Evolutionary conservation across 2,329 filamentous ascomycete genomes (phyloP).

Genomic region (Verticillium tricorpus): DNA sequence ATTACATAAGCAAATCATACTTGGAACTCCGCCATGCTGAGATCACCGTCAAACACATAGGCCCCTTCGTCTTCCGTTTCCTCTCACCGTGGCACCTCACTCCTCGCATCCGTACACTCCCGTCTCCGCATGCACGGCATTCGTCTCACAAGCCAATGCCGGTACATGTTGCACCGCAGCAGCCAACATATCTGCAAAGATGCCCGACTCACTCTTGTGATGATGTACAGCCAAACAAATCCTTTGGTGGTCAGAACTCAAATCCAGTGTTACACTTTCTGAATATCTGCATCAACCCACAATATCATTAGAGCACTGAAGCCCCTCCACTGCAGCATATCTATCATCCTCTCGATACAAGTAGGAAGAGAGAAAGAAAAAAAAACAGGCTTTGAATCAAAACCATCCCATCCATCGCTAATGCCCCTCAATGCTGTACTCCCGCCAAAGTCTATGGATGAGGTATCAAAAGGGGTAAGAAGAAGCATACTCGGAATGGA

Average conservation of each 20-base stretch:
- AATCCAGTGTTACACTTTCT: neutral
- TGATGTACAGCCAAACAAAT: neutral
- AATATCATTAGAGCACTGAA: constrained; percentile 3
- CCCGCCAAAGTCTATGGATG: constrained; percentile 2
- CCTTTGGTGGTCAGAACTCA: neutral
- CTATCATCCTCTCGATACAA: neutral
- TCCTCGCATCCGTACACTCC: neutral
- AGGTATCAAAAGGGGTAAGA: constrained; percentile 2
- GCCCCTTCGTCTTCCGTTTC: too few relatives aligned
- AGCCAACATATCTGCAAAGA: neutral
- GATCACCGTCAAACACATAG: too few relatives aligned
- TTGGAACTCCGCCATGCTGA: too few relatives aligned
- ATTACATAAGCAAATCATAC: too few relatives aligned
- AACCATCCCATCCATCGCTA: neutral
- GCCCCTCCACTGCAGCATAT: constrained; percentile 1
- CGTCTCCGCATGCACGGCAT: neutral
- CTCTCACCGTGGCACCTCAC: neutral
- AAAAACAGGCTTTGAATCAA: neutral
- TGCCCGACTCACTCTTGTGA: neutral
- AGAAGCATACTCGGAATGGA: neutral
- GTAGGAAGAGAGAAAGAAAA: neutral
- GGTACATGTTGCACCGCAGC: neutral
- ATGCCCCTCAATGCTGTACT: neutral
- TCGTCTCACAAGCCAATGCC: neutral
- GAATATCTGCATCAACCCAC: neutral